Evolutionary conservation across 2,329 filamentous ascomycete species (phyloP).

Genomic region (Clonostachys chloroleuca): DNA sequence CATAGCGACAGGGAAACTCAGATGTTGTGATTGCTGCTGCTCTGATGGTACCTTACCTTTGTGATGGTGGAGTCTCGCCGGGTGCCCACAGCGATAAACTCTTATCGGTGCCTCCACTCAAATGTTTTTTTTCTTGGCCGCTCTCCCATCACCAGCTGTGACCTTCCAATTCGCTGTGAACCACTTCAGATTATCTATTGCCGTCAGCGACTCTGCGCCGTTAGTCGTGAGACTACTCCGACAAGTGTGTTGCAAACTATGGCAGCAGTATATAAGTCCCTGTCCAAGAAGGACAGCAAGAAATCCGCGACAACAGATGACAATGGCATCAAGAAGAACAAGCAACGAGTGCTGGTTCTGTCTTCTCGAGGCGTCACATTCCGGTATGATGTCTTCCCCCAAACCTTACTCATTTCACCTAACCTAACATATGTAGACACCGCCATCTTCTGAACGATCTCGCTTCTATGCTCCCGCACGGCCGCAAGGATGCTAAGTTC

Average conservation of each 20-base stretch:
- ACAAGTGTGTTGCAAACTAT: slow-evolving; percentile 32
- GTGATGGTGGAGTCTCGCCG: background rate
- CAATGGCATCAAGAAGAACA: slow-evolving; percentile 55
- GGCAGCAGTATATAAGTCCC: slow-evolving; percentile 72
- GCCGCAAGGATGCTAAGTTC: slow-evolving; percentile 91
- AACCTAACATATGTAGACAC: slow-evolving; percentile 52
- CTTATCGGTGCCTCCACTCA: slow-evolving; percentile 3
- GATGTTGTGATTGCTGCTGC: too few species aligned
- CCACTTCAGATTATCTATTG: background rate
- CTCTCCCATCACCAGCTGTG: background rate
- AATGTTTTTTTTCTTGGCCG: background rate
- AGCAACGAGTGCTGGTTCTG: slow-evolving; percentile 80
- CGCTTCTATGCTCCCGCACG: slow-evolving; percentile 82
- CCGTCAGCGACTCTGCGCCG: too few species aligned
- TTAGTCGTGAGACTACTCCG: background rate
- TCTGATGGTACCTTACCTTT: too few species aligned
- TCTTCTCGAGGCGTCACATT: slow-evolving; percentile 91
- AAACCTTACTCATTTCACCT: background rate
- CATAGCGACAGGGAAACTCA: too few species aligned
- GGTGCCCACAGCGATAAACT: slow-evolving; percentile 1
- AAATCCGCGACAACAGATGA: slow-evolving; percentile 42
- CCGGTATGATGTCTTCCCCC: slow-evolving; percentile 44
- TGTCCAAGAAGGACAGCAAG: slow-evolving; percentile 54
- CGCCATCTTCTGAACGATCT: slow-evolving; percentile 91
- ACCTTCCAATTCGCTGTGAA: background rate